Conservation (phyloP, 2,329 filamentous ascomycete genomes). For the Colletotrichum horii region DNA sequence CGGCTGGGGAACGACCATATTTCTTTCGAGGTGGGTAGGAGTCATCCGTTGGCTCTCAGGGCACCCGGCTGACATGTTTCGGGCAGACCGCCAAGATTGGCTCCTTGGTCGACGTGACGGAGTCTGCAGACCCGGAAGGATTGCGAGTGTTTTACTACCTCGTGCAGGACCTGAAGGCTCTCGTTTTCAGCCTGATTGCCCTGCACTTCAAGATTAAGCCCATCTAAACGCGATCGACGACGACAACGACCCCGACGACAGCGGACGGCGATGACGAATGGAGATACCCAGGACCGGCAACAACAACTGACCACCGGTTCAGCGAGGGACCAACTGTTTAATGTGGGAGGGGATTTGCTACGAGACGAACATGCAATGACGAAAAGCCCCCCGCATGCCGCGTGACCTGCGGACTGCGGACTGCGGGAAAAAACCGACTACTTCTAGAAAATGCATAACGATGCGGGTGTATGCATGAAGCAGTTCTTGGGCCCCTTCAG, state of each 20-base stretch:
- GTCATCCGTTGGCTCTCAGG: background rate
- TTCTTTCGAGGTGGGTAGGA: conserved; percentile 81
- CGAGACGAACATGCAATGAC: conserved; percentile 8
- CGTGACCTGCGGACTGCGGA: background rate
- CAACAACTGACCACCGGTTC: background rate
- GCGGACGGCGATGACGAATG: conserved; percentile 9
- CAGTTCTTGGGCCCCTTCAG: conserved; percentile 12
- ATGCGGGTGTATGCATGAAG: conserved; percentile 9
- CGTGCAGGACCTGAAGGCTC: conserved; percentile 93
- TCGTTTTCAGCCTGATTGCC: conserved; percentile 95
- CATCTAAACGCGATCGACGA: conserved; percentile 50
- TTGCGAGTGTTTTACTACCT: conserved; percentile 98
- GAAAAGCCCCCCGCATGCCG: background rate
- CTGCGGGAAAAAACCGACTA: background rate
- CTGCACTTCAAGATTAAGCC: conserved; percentile 97
- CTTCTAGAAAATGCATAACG: conserved; percentile 12
- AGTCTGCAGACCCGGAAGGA: conserved; percentile 94
- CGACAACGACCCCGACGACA: background rate
- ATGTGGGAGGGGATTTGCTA: background rate
- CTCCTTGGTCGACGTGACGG: conserved; percentile 93
- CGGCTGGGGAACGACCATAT: conserved; percentile 94
- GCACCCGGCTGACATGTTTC: conserved; percentile 20
- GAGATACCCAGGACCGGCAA: conserved; percentile 27
- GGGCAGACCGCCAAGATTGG: conserved; percentile 94
- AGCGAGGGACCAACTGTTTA: background rate